phyloP scores from a whole-genome alignment of 345 rosid genomes.

The Linum lewisii region DNA sequence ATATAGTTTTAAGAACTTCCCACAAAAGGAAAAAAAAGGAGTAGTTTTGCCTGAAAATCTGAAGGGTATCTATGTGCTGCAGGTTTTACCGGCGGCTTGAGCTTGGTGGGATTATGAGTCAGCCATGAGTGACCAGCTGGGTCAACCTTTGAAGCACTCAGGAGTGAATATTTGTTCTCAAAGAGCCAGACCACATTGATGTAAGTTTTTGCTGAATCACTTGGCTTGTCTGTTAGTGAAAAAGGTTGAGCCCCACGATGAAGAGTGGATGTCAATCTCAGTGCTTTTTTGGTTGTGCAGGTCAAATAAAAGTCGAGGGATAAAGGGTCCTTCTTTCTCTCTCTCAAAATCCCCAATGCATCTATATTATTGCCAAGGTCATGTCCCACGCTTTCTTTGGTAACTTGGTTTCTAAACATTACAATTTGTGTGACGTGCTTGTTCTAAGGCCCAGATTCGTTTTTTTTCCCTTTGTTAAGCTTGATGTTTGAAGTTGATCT shows the following conservation, averaged over 20 bases:
- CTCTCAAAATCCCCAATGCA: neutral
- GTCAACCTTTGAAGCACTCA: conserved; percentile 30
- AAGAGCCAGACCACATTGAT: conserved; percentile 18
- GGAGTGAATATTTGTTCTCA: conserved; percentile 26
- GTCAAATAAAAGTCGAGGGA: conserved; percentile 33
- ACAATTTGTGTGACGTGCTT: conserved; percentile 17
- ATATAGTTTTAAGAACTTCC: neutral
- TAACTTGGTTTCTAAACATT: conserved; percentile 26
- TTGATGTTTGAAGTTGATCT: conserved; percentile 23
- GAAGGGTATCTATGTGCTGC: conserved; percentile 16
- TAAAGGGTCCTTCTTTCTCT: conserved; percentile 15
- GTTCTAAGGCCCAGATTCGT: conserved; percentile 18
- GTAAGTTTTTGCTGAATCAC: conserved; percentile 17
- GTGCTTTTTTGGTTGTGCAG: conserved; percentile 20
- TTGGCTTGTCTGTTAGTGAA: conserved; percentile 21
- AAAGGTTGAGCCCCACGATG: conserved; percentile 23
- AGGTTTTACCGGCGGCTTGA: conserved; percentile 17
- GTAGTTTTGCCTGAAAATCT: neutral
- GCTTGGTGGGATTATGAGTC: conserved; percentile 20
- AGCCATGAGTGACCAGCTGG: conserved; percentile 15
- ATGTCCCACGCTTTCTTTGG: conserved; percentile 14
- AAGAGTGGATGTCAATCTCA: conserved; percentile 30
- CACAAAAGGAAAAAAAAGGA: neutral
- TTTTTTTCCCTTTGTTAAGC: conserved; percentile 13
- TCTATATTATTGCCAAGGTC: neutral